Evolutionary conservation across 2,329 filamentous ascomycete species (phyloP).

Genomic region (Botrytis medusae): DNA sequence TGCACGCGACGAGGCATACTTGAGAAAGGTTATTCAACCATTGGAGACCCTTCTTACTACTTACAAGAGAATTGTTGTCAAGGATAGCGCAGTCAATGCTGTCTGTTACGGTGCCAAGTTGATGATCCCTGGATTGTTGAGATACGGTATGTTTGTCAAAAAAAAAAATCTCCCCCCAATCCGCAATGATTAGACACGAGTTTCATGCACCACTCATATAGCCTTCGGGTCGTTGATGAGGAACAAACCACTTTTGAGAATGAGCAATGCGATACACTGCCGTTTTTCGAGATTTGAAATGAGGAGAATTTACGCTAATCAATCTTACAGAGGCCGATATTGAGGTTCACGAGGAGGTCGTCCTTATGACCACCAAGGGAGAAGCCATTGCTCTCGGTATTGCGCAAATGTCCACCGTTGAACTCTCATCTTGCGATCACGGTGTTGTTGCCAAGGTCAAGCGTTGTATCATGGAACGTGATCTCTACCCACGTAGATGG

Average conservation of each 20-base stretch:
- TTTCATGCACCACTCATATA: slow-evolving; percentile 99
- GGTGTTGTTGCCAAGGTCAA: slow-evolving; percentile 98
- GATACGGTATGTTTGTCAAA: slow-evolving; percentile 69
- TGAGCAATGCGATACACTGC: not conserved
- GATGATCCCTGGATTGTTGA: slow-evolving; percentile 93
- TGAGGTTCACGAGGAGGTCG: slow-evolving; percentile 92
- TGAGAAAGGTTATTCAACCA: slow-evolving; percentile 87
- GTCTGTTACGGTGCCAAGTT: slow-evolving; percentile 99
- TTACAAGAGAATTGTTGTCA: slow-evolving; percentile 97
- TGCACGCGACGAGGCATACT: slow-evolving; percentile 88
- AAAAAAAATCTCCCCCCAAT: too few relatives aligned
- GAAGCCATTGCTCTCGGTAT: slow-evolving; percentile 97
- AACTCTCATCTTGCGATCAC: slow-evolving; percentile 95
- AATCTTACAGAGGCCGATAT: slow-evolving; percentile 71
- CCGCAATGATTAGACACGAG: slow-evolving; percentile 82
- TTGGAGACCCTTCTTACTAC: slow-evolving; percentile 87
- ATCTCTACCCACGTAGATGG: slow-evolving; percentile 95
- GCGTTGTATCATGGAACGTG: slow-evolving; percentile 99
- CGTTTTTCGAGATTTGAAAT: not conserved
- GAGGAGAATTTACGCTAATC: slow-evolving; percentile 30
- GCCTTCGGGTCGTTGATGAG: slow-evolving; percentile 87
- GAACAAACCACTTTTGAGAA: slow-evolving; percentile 44
- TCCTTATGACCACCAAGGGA: slow-evolving; percentile 98
- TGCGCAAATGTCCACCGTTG: slow-evolving; percentile 96
- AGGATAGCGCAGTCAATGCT: slow-evolving; percentile 94